Conservation (phyloP, 371 early-diverging fungal genomes). For the Actinomortierella wolfii region DNA sequence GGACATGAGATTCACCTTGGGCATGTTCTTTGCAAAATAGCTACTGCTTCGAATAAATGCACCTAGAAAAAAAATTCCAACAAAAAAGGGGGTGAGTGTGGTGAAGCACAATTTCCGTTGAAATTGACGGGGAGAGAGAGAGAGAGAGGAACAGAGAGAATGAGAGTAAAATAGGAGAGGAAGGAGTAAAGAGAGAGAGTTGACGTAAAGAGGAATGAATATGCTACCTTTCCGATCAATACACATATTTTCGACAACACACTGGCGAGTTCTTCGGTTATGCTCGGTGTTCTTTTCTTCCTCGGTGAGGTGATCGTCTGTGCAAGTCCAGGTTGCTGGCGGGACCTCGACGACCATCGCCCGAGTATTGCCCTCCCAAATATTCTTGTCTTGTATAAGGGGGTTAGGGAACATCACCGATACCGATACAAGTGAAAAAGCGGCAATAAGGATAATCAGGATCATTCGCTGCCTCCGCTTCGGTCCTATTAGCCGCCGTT, state of each 20-base stretch:
- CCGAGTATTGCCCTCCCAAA: conserved; percentile 3
- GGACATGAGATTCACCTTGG: conserved; percentile 51
- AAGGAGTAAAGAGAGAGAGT: too few relatives aligned
- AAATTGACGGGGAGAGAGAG: background rate
- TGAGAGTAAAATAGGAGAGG: too few relatives aligned
- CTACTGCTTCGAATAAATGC: conserved; percentile 16
- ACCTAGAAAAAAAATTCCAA: conserved; percentile 3
- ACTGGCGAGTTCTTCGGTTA: conserved; percentile 18
- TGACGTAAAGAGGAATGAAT: too few relatives aligned
- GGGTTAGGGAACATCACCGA: too few relatives aligned
- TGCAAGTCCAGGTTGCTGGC: conserved; percentile 20
- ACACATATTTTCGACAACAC: conserved; percentile 22
- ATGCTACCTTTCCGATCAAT: conserved; percentile 19
- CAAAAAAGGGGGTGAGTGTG: too few relatives aligned
- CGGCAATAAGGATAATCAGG: too few relatives aligned
- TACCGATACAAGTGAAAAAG: too few relatives aligned
- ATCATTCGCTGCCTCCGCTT: too few relatives aligned
- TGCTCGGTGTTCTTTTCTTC: background rate
- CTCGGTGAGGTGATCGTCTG: conserved; percentile 13
- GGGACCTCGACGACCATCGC: conserved; percentile 5
- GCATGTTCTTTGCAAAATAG: conserved; percentile 4
- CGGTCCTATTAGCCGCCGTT: too few relatives aligned
- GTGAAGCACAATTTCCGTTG: too few relatives aligned
- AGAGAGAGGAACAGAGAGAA: too few relatives aligned
- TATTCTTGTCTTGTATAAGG: conserved; percentile 5